Percentiles rank a stretch among this genome's conserved stretches.
These are phyloP conservation scores for Nemania abortiva DNA, from an alignment of 2,329 filamentous ascomycete genomes.

Conservation along the genomic window DNA sequence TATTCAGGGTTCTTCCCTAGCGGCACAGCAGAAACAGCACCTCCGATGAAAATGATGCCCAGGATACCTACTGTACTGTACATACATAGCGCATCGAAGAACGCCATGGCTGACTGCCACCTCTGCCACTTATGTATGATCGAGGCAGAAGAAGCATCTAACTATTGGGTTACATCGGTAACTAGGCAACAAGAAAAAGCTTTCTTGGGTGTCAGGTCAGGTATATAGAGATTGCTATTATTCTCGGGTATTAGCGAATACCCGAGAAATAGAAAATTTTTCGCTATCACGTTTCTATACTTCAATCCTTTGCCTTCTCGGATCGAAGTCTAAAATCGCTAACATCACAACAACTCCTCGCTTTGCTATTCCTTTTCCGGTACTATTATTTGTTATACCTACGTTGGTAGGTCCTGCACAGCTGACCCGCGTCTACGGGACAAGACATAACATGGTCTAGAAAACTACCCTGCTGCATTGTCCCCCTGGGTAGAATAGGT, in stretches of 20 bases:
- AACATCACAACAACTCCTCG: neutral
- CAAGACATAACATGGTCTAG: neutral
- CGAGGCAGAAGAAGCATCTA: constrained; percentile 13
- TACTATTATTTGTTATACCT: constrained; percentile 7
- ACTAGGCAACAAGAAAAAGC: neutral
- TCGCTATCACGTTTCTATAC: constrained; percentile 11
- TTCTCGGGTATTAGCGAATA: no score
- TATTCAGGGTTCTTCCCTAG: neutral
- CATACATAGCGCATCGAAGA: no score
- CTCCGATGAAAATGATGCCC: no score
- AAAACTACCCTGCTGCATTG: neutral
- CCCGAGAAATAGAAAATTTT: constrained; percentile 4
- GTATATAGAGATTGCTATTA: no score
- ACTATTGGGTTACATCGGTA: no score
- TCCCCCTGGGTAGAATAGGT: neutral
- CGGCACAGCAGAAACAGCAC: constrained; percentile 4
- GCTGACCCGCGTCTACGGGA: constrained; percentile 25
- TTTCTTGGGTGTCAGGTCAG: neutral
- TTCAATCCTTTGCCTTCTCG: constrained; percentile 2
- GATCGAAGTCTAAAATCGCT: constrained; percentile 2
- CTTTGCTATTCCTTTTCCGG: constrained; percentile 13
- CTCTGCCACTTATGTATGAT: neutral
- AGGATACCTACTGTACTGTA: no score
- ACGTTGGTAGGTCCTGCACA: neutral
- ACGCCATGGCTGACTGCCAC: no score